phyloP scores from a whole-genome alignment of 768 basidiomycete species.

The Leccinellum rugosiceps region DNA sequence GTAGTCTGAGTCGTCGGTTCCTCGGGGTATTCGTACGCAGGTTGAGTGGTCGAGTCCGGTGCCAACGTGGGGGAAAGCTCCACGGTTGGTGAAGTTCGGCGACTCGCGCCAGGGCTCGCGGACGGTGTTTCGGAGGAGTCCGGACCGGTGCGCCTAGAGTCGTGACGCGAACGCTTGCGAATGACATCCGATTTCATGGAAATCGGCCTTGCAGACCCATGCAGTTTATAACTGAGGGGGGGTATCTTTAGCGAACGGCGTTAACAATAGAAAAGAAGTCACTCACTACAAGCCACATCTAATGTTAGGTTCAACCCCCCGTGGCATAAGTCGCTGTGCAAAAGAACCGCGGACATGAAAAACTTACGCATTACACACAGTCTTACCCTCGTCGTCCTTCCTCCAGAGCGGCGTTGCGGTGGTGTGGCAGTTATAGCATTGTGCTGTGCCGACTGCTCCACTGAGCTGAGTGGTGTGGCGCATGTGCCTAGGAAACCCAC shows the following conservation, averaged over 20 bases:
- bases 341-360: background rate
- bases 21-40: conserved; percentile 47
- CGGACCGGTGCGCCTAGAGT: conserved; percentile 58
- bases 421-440: conserved; percentile 89
- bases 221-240: conserved; percentile 62
- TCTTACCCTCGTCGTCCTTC: conserved; percentile 89
- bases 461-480: conserved; percentile 29
- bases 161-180: conserved; percentile 81
- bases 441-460: conserved; percentile 46
- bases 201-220: conserved; percentile 81
- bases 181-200: conserved; percentile 92
- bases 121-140: conserved; percentile 66
- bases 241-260: conserved; percentile 8
- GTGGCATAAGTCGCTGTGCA: conserved; percentile 11
- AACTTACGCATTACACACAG: conserved; percentile 87
- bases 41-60: conserved; percentile 65
- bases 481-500: conserved; percentile 43
- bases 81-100: conserved; percentile 63
- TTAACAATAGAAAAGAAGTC: background rate
- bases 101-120: conserved; percentile 69
- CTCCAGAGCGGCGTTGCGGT: conserved; percentile 88
- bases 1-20: conserved; percentile 37
- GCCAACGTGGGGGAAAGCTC: conserved; percentile 66
- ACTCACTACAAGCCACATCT: conserved; percentile 79
- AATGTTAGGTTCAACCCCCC: conserved; percentile 2